Base-by-base conservation (phyloP, 2,329 filamentous ascomycete species). In the Fusarium napiforme region DNA sequence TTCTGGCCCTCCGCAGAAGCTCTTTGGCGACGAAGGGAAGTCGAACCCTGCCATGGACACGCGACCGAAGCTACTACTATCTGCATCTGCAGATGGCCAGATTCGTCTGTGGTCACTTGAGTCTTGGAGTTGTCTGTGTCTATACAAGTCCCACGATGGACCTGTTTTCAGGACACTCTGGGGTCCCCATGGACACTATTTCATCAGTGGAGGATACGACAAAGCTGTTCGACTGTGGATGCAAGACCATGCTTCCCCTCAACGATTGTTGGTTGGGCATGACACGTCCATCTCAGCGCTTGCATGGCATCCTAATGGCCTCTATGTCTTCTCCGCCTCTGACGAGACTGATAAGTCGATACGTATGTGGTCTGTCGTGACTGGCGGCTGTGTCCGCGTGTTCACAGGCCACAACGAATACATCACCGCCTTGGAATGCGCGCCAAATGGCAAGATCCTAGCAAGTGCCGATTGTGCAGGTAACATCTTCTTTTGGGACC, bases 131-230 rank as follows among this genome's bases (percentile, higher is more conserved):
- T 97, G 94, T 76, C 87, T 98, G 57, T 96, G 97, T 59, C 91
- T 97, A 18, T 99, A 98, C 86, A 97, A 96, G 79, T 95, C 94
- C 4, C 96, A 98, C 78, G 93, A 95, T 73, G 93, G 93, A 5
- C 95, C 96, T 0, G 92, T 98, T 9, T 96, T 94, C 89, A 93
- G 96, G 75, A 88, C 97, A 10, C 88, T 91, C 18, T 99, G 96
- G 93, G 93, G 94, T 8, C 96, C 96, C 0, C 95, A 95, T 64
- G 96, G 96, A 1, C 95, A 98, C 82, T 99, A 99, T 84, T 99
- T 99, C 79, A 87, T 93, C 42, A 95, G 93, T 11, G 93, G 91
- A 40, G 94, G 94, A 14, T 94, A 94, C 82, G 96, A 99, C 82
- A 95, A 94, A 82, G 97, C 93, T 4, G 93, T 95, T 14, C 92